Conservation (phyloP, 768 basidiomycete species). For the Boletus rubropictus region DNA sequence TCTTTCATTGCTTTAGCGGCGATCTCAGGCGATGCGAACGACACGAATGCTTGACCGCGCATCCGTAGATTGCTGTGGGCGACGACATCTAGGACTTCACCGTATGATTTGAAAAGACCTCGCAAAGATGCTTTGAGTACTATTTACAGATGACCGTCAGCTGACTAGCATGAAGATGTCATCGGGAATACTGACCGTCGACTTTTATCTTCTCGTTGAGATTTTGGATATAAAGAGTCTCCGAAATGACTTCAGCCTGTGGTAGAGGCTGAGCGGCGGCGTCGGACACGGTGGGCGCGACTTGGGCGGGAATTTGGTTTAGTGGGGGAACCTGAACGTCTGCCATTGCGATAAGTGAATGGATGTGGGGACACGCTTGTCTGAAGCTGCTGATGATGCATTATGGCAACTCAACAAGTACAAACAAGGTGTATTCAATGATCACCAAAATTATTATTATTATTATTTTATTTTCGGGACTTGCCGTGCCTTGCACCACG, state of each 20-base stretch:
- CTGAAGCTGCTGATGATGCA: no score
- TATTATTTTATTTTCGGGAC: constrained; percentile 19
- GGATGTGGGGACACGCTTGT: no score
- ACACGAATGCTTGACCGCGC: constrained; percentile 98
- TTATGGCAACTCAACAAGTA: no score
- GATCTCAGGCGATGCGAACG: constrained; percentile 75
- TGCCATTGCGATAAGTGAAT: constrained; percentile 27
- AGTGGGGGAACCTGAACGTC: constrained; percentile 33
- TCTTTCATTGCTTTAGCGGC: constrained; percentile 89
- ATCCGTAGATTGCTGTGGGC: constrained; percentile 93
- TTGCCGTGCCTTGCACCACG: constrained; percentile 16
- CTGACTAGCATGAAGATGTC: constrained; percentile 2
- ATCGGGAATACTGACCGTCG: constrained; percentile 42
- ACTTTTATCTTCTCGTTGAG: constrained; percentile 91
- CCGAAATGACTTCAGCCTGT: constrained; percentile 52
- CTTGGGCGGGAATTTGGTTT: constrained; percentile 26
- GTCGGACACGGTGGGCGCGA: constrained; percentile 14
- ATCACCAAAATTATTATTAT: no score
- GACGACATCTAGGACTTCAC: constrained; percentile 90
- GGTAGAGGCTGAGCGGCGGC: constrained; percentile 12
- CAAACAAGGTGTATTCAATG: no score
- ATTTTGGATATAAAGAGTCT: constrained; percentile 95
- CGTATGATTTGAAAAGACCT: constrained; percentile 89
- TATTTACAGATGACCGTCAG: constrained; percentile 26
- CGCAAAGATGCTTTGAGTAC: constrained; percentile 86